Conservation (phyloP, 768 basidiomycete genomes). For the Harrya chromipes region DNA sequence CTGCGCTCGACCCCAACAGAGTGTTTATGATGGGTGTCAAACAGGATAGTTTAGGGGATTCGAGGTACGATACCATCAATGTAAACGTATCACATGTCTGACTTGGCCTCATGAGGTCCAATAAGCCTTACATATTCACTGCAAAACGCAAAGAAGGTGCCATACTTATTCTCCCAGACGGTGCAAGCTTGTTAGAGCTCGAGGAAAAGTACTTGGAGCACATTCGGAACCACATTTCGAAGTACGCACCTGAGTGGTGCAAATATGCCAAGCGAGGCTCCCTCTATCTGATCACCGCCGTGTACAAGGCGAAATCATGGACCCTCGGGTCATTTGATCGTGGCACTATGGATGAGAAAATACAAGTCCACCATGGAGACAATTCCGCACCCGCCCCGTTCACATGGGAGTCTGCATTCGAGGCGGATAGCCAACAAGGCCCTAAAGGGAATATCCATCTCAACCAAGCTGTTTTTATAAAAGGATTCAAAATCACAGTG, state of each 20-base stretch:
- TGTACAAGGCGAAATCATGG: constrained; percentile 25
- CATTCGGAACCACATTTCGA: constrained; percentile 7
- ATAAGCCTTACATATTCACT: background rate
- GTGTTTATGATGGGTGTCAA: too few relatives aligned
- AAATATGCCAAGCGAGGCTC: constrained; percentile 12
- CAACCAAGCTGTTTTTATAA: constrained; percentile 18
- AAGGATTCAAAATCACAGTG: constrained; percentile 15
- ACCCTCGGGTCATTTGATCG: constrained; percentile 16
- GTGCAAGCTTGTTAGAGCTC: constrained; percentile 18
- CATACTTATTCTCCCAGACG: constrained; percentile 29
- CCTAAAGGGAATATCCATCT: too few relatives aligned
- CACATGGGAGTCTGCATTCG: background rate
- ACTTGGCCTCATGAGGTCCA: too few relatives aligned
- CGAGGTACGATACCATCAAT: too few relatives aligned
- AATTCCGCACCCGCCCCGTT: too few relatives aligned
- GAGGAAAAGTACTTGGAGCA: background rate
- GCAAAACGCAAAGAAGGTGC: constrained; percentile 16
- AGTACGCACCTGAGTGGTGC: constrained; percentile 25
- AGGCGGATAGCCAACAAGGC: too few relatives aligned
- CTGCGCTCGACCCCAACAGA: too few relatives aligned
- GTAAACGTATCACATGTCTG: too few relatives aligned
- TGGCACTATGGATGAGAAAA: too few relatives aligned
- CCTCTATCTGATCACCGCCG: constrained; percentile 29
- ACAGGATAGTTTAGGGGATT: too few relatives aligned
- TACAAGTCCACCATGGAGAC: too few relatives aligned